phyloP scores from a whole-genome alignment of 1,284 basidiomycete genomes.

The Sutorius eximius region DNA sequence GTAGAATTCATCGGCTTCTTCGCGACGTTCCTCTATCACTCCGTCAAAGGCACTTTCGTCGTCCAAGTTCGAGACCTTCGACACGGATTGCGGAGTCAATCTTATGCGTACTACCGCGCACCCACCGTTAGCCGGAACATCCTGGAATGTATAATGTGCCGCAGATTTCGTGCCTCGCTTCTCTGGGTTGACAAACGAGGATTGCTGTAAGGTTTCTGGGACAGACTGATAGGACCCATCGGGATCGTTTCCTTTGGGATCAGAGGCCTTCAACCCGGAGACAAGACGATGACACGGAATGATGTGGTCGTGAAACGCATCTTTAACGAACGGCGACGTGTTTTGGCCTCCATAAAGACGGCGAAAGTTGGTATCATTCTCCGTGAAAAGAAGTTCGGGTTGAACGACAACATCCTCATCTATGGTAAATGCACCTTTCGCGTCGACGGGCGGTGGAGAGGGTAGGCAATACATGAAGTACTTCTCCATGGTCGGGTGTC shows the following conservation, averaged over 20 bases:
- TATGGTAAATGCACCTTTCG: conserved; percentile 57
- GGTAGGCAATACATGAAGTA: conserved; percentile 88
- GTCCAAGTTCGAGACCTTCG: conserved; percentile 76
- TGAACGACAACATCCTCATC: conserved; percentile 72
- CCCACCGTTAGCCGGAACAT: conserved; percentile 89
- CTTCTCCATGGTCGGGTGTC: conserved; percentile 73
- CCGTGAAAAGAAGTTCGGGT: conserved; percentile 87
- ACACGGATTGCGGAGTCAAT: conserved; percentile 77
- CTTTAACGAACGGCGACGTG: conserved; percentile 84
- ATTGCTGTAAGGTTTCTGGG: conserved; percentile 51
- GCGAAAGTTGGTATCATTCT: conserved; percentile 96
- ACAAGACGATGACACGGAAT: conserved; percentile 76
- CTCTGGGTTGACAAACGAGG: conserved; percentile 81
- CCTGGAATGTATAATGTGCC: conserved; percentile 85
- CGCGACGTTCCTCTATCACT: conserved; percentile 81
- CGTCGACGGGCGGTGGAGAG: conserved; percentile 85
- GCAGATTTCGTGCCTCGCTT: conserved; percentile 90
- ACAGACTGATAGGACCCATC: conserved; percentile 34
- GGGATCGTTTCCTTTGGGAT: conserved; percentile 36
- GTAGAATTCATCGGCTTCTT: conserved; percentile 97
- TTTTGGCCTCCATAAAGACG: conserved; percentile 90
- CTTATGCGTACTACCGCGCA: conserved; percentile 96
- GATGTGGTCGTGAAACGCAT: conserved; percentile 98
- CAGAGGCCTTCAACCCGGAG: conserved; percentile 33
- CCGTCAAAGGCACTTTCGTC: conserved; percentile 93